phyloP scores from a whole-genome alignment of 352 stramenopile species.

The Thraustochytrium sp. region DNA sequence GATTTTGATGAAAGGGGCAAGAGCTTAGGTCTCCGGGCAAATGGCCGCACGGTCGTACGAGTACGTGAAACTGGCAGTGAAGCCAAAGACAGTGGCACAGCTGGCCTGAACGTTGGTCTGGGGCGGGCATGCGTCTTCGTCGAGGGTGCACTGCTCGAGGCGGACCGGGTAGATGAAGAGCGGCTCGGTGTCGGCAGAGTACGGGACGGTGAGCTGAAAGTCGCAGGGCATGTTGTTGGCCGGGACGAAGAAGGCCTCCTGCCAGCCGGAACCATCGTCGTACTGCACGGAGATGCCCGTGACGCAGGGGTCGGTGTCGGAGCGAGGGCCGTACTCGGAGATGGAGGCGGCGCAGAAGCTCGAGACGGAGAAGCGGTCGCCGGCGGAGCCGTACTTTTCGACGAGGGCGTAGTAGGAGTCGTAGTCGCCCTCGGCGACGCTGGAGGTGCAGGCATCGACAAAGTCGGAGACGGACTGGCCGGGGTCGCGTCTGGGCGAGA shows the following conservation, averaged over 20 bases:
- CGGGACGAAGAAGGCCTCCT: slow-evolving; percentile 23
- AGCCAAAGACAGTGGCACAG: too few relatives aligned
- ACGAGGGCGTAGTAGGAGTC: slow-evolving; percentile 33
- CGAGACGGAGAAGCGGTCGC: background rate
- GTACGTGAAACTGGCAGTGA: too few relatives aligned
- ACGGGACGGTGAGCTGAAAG: background rate
- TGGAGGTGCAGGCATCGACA: background rate
- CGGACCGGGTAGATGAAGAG: slow-evolving; percentile 8
- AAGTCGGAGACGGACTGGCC: background rate
- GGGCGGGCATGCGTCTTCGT: background rate
- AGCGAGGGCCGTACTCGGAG: background rate
- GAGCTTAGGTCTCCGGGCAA: too few relatives aligned
- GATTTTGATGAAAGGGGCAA: too few relatives aligned
- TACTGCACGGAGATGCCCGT: background rate
- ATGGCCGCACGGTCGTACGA: too few relatives aligned
- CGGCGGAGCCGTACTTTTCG: background rate
- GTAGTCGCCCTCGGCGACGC: background rate
- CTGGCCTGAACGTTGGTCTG: too few relatives aligned
- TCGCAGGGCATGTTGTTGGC: background rate
- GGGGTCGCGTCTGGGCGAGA: background rate
- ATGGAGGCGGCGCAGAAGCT: background rate
- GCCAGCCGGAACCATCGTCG: background rate
- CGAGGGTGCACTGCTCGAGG: background rate
- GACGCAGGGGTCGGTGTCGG: background rate
- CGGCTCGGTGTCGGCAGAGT: background rate